Base-by-base conservation (phyloP, 768 basidiomycete species). In the Boletus subparvulus region DNA sequence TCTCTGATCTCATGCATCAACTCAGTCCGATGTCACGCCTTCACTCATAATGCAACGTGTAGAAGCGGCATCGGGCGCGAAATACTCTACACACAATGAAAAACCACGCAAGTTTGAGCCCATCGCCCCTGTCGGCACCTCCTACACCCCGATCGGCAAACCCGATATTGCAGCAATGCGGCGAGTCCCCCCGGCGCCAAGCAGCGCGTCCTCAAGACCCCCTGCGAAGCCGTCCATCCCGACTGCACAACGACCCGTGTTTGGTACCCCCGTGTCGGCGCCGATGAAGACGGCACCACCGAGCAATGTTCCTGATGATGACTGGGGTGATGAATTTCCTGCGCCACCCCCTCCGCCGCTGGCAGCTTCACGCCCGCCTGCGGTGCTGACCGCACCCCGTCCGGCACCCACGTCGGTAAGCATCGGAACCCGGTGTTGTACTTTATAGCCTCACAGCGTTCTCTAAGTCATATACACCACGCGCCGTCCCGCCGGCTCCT, bases 31-130 rank as follows among this genome's bases (percentile, higher is more conserved):
- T 74, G 90, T 98, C 21, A 73, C 83, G 0, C 89, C 94, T 0
- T 75, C 78, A 0, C 69, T 89, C 49, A 92, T 98, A 73, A 91
- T 92, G 85, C 84, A 85, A 55, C 84, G 90, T 43, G 84, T 96
- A n/a, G 87, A 88, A 76, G 86, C 88, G 17, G 88, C 92, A 11
- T 94, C 91, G 13, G 94, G 94, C n/a, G 84, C 92, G 0, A 92
- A 84, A 64, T 98, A 98, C 72, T 88, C 90, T 4, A 78, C 84
- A 1, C 93, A 94, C 65, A 86, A 87, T 47, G 91, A 94, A 64
- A 72, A 77, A n/a, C 70, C 88, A 0, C 84, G 88, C 55, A 86
- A 81, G 64, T 79, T 78, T 51, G 88, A 92, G 60, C 88, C 90
- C 6, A 94, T 95, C 61, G 82, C 87, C 0, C 90, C 93, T 17